Conservation (phyloP, 208 protist genomes). For the Trypanosoma lewisi region DNA sequence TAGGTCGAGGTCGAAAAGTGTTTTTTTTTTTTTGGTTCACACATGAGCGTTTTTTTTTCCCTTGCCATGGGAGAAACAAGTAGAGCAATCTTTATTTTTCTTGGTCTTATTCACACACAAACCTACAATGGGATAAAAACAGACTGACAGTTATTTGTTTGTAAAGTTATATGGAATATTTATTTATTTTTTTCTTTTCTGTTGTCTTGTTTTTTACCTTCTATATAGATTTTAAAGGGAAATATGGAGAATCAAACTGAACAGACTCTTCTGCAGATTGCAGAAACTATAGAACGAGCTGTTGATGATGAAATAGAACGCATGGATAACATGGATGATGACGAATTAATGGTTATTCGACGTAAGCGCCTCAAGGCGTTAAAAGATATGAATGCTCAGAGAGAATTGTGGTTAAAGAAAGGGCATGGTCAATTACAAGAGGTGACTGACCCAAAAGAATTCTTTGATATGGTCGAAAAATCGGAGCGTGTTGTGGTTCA, state of each 20-base stretch:
- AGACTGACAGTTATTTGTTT: no score
- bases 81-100: no score
- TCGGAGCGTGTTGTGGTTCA: constrained; percentile 89
- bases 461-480: constrained; percentile 74
- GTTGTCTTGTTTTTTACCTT: constrained; percentile 3
- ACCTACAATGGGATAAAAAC: no score
- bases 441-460: constrained; percentile 72
- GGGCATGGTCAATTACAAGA: constrained; percentile 86
- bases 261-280: constrained; percentile 71
- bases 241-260: constrained; percentile 35
- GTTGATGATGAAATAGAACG: constrained; percentile 83
- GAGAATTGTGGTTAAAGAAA: constrained; percentile 74
- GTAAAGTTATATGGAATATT: background rate
- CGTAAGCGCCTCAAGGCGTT: constrained; percentile 69
- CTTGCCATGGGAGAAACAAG: background rate
- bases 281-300: constrained; percentile 79
- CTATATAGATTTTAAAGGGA: background rate
- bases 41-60: no score
- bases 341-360: constrained; percentile 76
- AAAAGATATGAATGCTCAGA: constrained; percentile 70
- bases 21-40: constrained; percentile 2
- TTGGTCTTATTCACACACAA: no score
- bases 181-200: constrained; percentile 13
- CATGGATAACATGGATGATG: constrained; percentile 90
- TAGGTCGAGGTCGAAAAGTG: constrained; percentile 8